phyloP scores from a whole-genome alignment of 2,329 filamentous ascomycete genomes.

The Corniculantispora saksenae region DNA sequence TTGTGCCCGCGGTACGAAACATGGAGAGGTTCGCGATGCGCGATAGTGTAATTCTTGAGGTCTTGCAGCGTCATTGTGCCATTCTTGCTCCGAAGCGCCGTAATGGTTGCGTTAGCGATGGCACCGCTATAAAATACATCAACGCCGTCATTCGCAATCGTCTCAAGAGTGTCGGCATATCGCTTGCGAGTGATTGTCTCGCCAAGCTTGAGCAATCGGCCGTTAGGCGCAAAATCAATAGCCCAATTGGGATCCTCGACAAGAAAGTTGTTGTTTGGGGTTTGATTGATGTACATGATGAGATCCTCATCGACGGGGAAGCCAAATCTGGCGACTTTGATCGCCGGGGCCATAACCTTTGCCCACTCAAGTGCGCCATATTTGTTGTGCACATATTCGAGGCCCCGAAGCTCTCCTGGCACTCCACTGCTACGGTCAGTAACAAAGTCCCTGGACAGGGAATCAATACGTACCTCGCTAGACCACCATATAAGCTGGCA shows the following conservation, averaged over 20 bases:
- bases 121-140: constrained; percentile 70
- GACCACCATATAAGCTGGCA: constrained; percentile 66
- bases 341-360: constrained; percentile 67
- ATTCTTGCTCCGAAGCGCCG: constrained; percentile 60
- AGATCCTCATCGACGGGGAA: constrained; percentile 73
- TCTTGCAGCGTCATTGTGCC: constrained; percentile 79
- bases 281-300: constrained; percentile 65
- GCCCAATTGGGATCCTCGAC: constrained; percentile 74
- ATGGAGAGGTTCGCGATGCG: constrained; percentile 59
- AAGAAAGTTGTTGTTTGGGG: constrained; percentile 60
- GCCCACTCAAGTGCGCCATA: constrained; percentile 68
- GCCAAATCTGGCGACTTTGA: constrained; percentile 70
- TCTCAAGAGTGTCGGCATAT: constrained; percentile 72
- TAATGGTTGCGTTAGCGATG: constrained; percentile 70
- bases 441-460: neutral
- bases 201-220: constrained; percentile 63
- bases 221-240: constrained; percentile 80
- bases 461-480: constrained; percentile 63
- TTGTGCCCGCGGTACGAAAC: constrained; percentile 71
- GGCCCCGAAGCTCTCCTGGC: constrained; percentile 70
- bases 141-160: constrained; percentile 64
- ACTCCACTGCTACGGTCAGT: constrained; percentile 49
- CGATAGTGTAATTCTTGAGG: constrained; percentile 70
- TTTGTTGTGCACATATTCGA: constrained; percentile 71
- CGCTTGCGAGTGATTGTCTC: constrained; percentile 74